Evolutionary conservation across 2,329 filamentous ascomycete genomes (phyloP).

Genomic region (Colletotrichum simmondsii): DNA sequence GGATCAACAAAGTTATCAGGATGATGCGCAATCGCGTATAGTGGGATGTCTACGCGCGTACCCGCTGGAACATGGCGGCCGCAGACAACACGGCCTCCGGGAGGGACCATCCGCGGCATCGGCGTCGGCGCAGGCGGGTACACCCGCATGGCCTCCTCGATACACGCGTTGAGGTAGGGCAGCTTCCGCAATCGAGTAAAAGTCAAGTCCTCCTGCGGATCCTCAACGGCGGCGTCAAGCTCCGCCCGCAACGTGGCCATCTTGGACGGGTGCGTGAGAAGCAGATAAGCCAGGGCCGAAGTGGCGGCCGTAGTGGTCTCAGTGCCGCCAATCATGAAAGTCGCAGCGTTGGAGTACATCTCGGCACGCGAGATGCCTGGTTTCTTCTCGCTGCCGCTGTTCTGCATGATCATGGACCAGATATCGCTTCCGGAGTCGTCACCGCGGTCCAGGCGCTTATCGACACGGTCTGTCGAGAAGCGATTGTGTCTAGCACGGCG

Average conservation of each 20-base stretch:
- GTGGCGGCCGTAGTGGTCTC: slow-evolving; percentile 59
- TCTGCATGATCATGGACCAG: slow-evolving; percentile 31
- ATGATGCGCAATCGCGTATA: slow-evolving; percentile 29
- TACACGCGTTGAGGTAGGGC: slow-evolving; percentile 51
- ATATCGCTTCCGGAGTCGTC: slow-evolving; percentile 26
- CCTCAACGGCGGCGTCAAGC: slow-evolving; percentile 38
- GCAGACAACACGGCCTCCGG: slow-evolving; percentile 45
- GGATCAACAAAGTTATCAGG: slow-evolving; percentile 55
- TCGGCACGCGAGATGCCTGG: slow-evolving; percentile 22
- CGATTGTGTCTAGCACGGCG: slow-evolving; percentile 23
- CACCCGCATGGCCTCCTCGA: slow-evolving; percentile 53
- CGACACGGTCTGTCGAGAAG: slow-evolving; percentile 30
- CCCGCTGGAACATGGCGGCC: slow-evolving; percentile 45
- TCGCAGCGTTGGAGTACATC: slow-evolving; percentile 35
- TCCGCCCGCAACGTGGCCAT: slow-evolving; percentile 49
- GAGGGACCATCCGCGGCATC: slow-evolving; percentile 42
- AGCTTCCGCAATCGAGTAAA: slow-evolving; percentile 42
- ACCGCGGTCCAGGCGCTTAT: slow-evolving; percentile 29
- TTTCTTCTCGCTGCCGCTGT: slow-evolving; percentile 7
- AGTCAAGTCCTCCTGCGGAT: slow-evolving; percentile 48
- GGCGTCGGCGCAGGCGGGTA: slow-evolving; percentile 43
- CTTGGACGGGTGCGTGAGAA: slow-evolving; percentile 45
- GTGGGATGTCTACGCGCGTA: slow-evolving; percentile 27
- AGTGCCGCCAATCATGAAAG: slow-evolving; percentile 50
- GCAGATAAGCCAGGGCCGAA: slow-evolving; percentile 51